These are phyloP conservation scores for Saccharomyces cerevisiae DNA, from an alignment of 805 yeast species.

Conservation along the genomic window DNA sequence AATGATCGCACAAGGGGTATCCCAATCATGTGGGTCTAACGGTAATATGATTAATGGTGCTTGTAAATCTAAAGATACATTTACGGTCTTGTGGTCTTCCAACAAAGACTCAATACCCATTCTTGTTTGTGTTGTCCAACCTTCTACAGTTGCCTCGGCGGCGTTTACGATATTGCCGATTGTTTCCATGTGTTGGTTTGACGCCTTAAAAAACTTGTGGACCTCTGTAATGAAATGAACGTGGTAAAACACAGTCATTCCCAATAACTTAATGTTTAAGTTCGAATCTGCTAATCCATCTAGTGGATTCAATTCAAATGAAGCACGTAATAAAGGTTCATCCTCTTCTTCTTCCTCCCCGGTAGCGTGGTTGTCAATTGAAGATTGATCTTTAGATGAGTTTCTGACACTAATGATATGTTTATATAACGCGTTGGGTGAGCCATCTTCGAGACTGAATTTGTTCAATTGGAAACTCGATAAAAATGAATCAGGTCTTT, in stretches of 20 bases:
- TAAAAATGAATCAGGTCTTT: slow-evolving; percentile 70
- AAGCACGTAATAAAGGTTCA: slow-evolving; percentile 67
- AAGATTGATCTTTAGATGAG: slow-evolving; percentile 26
- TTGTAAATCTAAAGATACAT: slow-evolving; percentile 79
- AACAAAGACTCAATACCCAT: slow-evolving; percentile 88
- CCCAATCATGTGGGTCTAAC: slow-evolving; percentile 65
- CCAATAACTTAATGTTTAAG: slow-evolving; percentile 61
- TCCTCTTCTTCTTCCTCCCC: slow-evolving; percentile 24
- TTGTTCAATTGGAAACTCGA: slow-evolving; percentile 70
- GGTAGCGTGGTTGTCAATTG: neutral
- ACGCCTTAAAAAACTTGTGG: slow-evolving; percentile 73
- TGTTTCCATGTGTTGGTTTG: slow-evolving; percentile 76
- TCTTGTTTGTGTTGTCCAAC: slow-evolving; percentile 79
- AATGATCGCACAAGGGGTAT: slow-evolving; percentile 80
- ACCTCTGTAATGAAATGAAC: slow-evolving; percentile 74
- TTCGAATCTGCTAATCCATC: slow-evolving; percentile 78
- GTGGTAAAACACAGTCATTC: slow-evolving; percentile 87
- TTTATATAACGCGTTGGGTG: slow-evolving; percentile 68
- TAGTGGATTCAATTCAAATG: slow-evolving; percentile 80
- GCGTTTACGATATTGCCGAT: slow-evolving; percentile 86
- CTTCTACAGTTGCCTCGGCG: slow-evolving; percentile 91
- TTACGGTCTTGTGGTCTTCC: slow-evolving; percentile 87
- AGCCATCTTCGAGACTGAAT: slow-evolving; percentile 80
- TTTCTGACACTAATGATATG: slow-evolving; percentile 82
- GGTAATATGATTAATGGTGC: slow-evolving; percentile 90